Conservation (phyloP, 352 stramenopile species). For the Aphanomyces cochlioides region DNA sequence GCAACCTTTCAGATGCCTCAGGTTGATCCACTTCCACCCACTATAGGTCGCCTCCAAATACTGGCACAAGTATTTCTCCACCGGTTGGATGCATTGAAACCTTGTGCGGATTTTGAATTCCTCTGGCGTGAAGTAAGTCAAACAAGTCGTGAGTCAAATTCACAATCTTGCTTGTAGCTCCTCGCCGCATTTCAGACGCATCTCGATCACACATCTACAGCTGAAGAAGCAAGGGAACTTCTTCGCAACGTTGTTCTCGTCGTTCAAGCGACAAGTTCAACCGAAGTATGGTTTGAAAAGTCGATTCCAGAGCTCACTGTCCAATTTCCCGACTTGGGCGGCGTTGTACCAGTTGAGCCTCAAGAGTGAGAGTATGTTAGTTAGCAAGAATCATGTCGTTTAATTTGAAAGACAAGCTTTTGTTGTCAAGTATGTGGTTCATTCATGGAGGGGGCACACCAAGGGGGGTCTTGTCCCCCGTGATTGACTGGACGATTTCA, state of each 20-base stretch:
- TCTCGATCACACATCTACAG: too few relatives aligned
- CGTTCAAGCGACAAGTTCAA: not conserved
- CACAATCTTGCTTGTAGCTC: not conserved
- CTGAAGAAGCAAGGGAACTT: conserved; percentile 17
- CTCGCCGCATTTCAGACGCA: not conserved
- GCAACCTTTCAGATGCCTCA: not conserved
- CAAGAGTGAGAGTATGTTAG: not conserved
- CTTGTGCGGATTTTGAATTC: not conserved
- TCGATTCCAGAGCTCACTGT: conserved; percentile 8
- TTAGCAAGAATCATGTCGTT: not conserved
- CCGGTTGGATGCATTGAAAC: conserved; percentile 12
- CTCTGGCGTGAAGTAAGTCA: conserved; percentile 10
- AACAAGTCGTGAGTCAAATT: not conserved
- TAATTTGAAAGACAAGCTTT: not conserved
- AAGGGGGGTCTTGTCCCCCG: too few relatives aligned
- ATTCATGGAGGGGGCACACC: too few relatives aligned
- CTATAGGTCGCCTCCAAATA: not conserved
- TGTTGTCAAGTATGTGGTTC: too few relatives aligned
- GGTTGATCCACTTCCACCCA: not conserved
- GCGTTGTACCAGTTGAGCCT: not conserved
- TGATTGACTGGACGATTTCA: too few relatives aligned
- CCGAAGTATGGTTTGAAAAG: conserved; percentile 12
- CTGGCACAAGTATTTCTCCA: conserved; percentile 17
- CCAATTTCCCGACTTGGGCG: conserved; percentile 6
- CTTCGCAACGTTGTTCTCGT: conserved; percentile 24